Evolutionary conservation across 805 yeast genomes (phyloP).

Genomic region (Myxozyma melibiosi): DNA sequence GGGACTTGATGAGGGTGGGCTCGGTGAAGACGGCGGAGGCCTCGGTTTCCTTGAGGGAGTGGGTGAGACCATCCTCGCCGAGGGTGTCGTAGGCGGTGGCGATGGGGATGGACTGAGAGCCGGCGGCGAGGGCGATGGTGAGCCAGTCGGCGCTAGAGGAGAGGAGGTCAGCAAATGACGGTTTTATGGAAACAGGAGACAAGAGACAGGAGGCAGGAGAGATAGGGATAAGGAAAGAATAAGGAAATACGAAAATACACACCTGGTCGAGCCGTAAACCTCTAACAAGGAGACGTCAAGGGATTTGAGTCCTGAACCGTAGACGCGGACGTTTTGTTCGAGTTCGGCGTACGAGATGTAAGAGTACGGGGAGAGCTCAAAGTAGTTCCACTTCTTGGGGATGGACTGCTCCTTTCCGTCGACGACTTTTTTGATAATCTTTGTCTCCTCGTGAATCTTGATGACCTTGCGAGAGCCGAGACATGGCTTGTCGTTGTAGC

Average conservation of each 20-base stretch:
- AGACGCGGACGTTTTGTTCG: constrained; percentile 49
- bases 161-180: constrained; percentile 1
- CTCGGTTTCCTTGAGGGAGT: constrained; percentile 80
- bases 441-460: constrained; percentile 75
- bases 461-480: constrained; percentile 79
- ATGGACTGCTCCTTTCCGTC: constrained; percentile 73
- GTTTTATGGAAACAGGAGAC: neutral
- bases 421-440: constrained; percentile 69
- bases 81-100: constrained; percentile 96
- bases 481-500: constrained; percentile 56
- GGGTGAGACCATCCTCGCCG: constrained; percentile 77
- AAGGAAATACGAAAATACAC: neutral
- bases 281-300: constrained; percentile 75
- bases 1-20: constrained; percentile 64
- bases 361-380: constrained; percentile 73
- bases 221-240: neutral
- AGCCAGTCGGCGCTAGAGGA: constrained; percentile 28
- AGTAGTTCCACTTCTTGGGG: constrained; percentile 86
- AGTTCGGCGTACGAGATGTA: constrained; percentile 66
- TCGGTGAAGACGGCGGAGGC: constrained; percentile 83
- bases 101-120: constrained; percentile 76
- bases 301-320: constrained; percentile 75
- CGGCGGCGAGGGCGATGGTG: constrained; percentile 48
- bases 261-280: constrained; percentile 75
- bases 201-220: neutral